These are phyloP conservation scores for Monosporascus sp. DNA, from an alignment of 2,329 filamentous ascomycete species.

Conservation along the genomic window DNA sequence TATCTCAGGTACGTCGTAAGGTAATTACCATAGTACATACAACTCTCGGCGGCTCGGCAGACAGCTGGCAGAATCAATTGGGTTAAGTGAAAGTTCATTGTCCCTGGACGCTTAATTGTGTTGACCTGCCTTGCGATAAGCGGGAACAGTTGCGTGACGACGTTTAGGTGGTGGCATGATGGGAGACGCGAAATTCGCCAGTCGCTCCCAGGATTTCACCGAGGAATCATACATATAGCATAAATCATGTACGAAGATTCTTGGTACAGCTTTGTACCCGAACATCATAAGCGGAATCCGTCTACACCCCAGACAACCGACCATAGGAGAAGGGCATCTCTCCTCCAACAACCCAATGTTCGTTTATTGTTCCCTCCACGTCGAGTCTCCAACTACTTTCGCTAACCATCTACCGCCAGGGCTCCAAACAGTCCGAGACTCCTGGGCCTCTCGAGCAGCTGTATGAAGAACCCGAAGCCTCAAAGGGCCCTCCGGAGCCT, in stretches of 20 bases:
- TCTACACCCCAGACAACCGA: slow-evolving; percentile 39
- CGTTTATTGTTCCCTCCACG: slow-evolving; percentile 19
- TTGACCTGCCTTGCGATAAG: too few species aligned
- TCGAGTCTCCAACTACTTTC: slow-evolving; percentile 4
- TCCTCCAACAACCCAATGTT: slow-evolving; percentile 63
- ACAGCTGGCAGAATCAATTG: too few species aligned
- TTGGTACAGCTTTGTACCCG: slow-evolving; percentile 74
- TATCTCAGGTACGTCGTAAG: too few species aligned
- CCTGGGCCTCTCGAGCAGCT: slow-evolving; percentile 53
- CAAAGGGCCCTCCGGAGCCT: slow-evolving; percentile 59
- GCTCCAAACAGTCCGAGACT: slow-evolving; percentile 45
- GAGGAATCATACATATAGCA: not conserved
- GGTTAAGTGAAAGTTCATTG: too few species aligned
- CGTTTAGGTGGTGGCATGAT: not conserved
- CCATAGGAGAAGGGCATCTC: slow-evolving; percentile 63
- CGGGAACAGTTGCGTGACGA: too few species aligned
- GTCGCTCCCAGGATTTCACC: not conserved
- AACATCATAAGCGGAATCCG: slow-evolving; percentile 46
- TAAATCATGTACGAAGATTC: slow-evolving; percentile 71
- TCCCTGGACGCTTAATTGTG: too few species aligned
- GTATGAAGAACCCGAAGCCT: slow-evolving; percentile 50
- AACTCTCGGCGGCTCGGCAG: too few species aligned
- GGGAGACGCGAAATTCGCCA: not conserved
- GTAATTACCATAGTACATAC: too few species aligned
- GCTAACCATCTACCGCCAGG: slow-evolving; percentile 34